phyloP scores from a whole-genome alignment of 768 basidiomycete species.

The Rhodosporidiobolus sp. region DNA sequence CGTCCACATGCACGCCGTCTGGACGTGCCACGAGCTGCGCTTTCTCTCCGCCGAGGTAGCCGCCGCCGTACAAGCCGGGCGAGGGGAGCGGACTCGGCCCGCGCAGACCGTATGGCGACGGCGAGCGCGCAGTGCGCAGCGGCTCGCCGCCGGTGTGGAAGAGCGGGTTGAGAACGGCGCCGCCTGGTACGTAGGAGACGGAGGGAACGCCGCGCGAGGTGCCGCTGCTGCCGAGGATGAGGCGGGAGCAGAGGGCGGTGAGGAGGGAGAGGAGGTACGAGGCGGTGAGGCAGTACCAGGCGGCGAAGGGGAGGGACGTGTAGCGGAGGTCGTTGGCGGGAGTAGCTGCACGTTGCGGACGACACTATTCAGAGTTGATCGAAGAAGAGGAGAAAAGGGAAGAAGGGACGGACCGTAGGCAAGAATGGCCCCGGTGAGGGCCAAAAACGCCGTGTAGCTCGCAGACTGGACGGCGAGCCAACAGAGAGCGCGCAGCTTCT shows the following conservation, averaged over 20 bases:
- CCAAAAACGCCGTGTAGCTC: not conserved
- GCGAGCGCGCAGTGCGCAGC: too few species aligned
- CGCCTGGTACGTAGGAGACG: too few species aligned
- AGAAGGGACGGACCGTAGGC: not conserved
- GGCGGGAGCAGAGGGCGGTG: constrained; percentile 6
- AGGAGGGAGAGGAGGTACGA: constrained; percentile 3
- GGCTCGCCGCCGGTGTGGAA: too few species aligned
- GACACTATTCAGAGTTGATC: not conserved
- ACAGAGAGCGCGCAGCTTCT: not conserved
- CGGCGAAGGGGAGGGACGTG: not conserved
- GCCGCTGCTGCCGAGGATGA: not conserved
- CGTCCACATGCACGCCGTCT: too few species aligned
- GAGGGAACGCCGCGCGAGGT: too few species aligned
- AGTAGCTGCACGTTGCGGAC: not conserved
- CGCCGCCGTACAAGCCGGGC: too few species aligned
- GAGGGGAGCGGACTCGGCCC: too few species aligned
- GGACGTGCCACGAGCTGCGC: too few species aligned
- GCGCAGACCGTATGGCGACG: too few species aligned
- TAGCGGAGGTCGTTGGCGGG: not conserved
- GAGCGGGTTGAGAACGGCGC: too few species aligned
- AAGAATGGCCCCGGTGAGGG: not conserved
- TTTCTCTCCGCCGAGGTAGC: too few species aligned
- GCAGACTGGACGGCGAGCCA: not conserved
- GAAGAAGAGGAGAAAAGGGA: not conserved
- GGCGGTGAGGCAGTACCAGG: not conserved